Evolutionary conservation across 2,329 filamentous ascomycete species (phyloP), one percentile per base, ranked within the genome.

Genomic region (Camillea tinctor): DNA sequence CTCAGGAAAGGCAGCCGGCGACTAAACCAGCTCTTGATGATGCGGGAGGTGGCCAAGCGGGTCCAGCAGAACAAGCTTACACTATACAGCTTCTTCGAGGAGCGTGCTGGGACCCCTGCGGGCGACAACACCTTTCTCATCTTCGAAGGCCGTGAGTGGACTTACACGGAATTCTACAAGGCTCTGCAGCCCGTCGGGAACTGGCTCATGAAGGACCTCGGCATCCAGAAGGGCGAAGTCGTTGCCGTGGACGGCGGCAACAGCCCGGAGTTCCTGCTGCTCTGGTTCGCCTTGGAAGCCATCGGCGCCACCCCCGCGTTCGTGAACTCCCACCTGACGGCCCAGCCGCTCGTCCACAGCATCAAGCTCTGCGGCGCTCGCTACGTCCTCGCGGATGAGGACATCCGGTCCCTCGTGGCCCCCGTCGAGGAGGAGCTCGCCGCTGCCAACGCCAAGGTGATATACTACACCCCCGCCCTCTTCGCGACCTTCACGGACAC

Each of bases 311-410:
- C 83, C 0, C 85, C 87, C 0, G 88, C 89, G 0, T 82, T 89
- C 73, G 86, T 92, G 71, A 92, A 92, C 68, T 85, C 85, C 71
- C 87, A 91, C 67, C 76, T 92, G 9, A 78, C 82, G 1, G 85
- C 84, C 0, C 80, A 86, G 63, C 81, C 86, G 1, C 73, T 92
- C 58, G 66, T 87, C n/a, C 88, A 91, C 71, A 90, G 87, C 60
- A 70, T 90, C 55, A 80, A 80, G 64, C 77, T 89, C 44, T 83
- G 82, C 52, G 79, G 78, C 1, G 80, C 85, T 2, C 80, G 76
- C 24, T 64, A 88, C 49, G 65, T 90, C 1, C 69, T 90, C 1
- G 81, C 88, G 2, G 88, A 89, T 60, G 77, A 81, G 1, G 80
- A 85, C 21, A 66, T 75, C 0, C 82, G 76, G 1, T 82, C 84